Base-by-base conservation (phyloP, 2,329 filamentous ascomycete genomes). In the Dactylella cylindrospora region DNA sequence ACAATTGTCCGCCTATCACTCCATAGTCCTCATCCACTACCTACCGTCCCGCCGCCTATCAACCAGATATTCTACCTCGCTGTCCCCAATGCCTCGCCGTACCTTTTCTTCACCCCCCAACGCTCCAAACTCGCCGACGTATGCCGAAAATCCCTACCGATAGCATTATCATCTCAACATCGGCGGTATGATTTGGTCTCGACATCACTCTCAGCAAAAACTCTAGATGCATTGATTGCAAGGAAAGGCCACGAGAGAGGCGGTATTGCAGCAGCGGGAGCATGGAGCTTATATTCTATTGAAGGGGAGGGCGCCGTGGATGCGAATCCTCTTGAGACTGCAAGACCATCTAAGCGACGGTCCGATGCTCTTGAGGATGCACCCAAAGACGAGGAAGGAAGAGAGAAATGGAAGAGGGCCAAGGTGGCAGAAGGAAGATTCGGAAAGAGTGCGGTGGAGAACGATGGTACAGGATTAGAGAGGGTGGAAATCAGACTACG, bases 1-100 rank as follows among this genome's bases (percentile, higher is more conserved):
- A 67, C 65, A 4, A 47, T 69, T 8, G 43, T 69, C 15, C 67
- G 67, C 9, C 41, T 69, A 17, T 66, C 66, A 2, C 77, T 43
- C 71, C 73, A 26, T 66, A 71, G 17, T 19, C 51, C 64, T 1
- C 45, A 41, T 65, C 68, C 40, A 65, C 60, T 36, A 40, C 64
- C 32, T 69, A 74, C 31, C 2, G 49, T 31, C 70, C 78, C 40
- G 77, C 76, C 57, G 84, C 9, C 80, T 7, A 12, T 44, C 83
- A 65, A 85, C 86, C 1, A 80, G 10, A 65, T 66, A 9, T 67
- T 95, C 31, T 93, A 88, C 69, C 77, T 94, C 61, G 86, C 87
- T 1, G 91, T 94, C 68, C 89, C 90, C 0, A 84, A 91, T 69
- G 85, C 84, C 26, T 85, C 86, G 8, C 86, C 88, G 0, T 84